Evolutionary conservation across 2,329 filamentous ascomycete genomes (phyloP).

Genomic region (Calonectria fujianensis): DNA sequence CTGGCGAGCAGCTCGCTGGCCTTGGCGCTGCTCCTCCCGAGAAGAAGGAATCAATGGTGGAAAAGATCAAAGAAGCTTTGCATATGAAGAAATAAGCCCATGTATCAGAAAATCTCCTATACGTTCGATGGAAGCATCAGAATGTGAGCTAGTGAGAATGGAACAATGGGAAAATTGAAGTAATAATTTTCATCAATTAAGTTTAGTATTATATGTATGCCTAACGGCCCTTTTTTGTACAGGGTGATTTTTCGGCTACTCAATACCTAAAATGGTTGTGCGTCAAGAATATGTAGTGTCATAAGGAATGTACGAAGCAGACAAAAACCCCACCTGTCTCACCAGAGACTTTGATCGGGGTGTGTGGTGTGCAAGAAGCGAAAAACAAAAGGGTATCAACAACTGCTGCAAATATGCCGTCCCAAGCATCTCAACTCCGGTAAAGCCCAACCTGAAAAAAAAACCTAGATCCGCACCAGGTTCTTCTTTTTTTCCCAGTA

Average conservation of each 20-base stretch:
- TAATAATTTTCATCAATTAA: conserved; percentile 23
- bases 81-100: conserved; percentile 46
- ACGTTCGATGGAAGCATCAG: background rate
- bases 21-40: conserved; percentile 14
- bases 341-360: background rate
- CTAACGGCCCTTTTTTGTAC: conserved; percentile 13
- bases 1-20: conserved; percentile 34
- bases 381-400: conserved; percentile 51
- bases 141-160: background rate
- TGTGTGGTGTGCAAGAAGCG: conserved; percentile 2
- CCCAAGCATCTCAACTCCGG: conserved; percentile 37
- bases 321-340: background rate
- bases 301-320: conserved; percentile 14
- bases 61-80: conserved; percentile 56
- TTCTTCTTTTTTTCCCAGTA: background rate
- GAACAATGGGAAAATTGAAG: conserved; percentile 14
- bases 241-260: conserved; percentile 17
- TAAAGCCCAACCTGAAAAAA: conserved; percentile 1
- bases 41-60: conserved; percentile 46
- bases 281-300: background rate
- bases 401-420: conserved; percentile 42
- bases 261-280: conserved; percentile 1
- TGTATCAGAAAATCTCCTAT: background rate
- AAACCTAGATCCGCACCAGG: conserved; percentile 1
- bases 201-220: conserved; percentile 23